phyloP scores from a whole-genome alignment of 345 rosid species.

The Hibiscus trionum region DNA sequence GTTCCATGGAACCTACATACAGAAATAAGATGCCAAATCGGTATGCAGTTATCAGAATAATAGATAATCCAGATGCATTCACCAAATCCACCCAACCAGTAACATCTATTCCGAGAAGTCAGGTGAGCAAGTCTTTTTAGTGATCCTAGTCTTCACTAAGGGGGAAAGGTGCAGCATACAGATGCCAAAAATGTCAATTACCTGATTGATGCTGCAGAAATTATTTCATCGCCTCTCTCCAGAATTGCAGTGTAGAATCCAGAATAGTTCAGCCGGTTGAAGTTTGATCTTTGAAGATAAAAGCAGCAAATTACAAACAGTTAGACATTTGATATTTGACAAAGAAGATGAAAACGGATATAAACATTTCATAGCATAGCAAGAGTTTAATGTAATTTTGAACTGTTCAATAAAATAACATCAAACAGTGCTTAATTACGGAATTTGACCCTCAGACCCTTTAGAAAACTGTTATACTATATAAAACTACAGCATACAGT shows the following conservation, averaged over 20 bases:
- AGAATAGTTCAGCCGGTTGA: conserved; percentile 59
- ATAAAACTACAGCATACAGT: not conserved
- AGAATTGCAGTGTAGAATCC: conserved; percentile 73
- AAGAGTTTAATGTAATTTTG: not conserved
- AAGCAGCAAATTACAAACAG: not conserved
- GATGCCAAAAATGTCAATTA: conserved; percentile 15
- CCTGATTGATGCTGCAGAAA: conserved; percentile 80
- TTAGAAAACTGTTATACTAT: not conserved
- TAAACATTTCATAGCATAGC: not conserved
- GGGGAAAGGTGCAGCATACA: not conserved
- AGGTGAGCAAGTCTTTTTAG: not conserved
- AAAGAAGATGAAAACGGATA: not conserved
- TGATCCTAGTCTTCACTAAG: not conserved
- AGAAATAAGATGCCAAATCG: not conserved
- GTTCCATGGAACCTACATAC: conserved; percentile 63
- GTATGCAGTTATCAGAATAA: not conserved
- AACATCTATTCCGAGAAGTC: not conserved
- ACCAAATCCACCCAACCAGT: not conserved
- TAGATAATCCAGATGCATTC: not conserved
- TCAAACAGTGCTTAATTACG: not conserved
- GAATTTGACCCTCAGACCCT: not conserved
- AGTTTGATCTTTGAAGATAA: conserved; percentile 53
- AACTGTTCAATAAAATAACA: not conserved
- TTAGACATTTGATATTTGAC: not conserved
- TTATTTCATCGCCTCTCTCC: conserved; percentile 84